Evolutionary conservation across 208 protist genomes (phyloP).

Genomic region (Blechomonas ayalai): DNA sequence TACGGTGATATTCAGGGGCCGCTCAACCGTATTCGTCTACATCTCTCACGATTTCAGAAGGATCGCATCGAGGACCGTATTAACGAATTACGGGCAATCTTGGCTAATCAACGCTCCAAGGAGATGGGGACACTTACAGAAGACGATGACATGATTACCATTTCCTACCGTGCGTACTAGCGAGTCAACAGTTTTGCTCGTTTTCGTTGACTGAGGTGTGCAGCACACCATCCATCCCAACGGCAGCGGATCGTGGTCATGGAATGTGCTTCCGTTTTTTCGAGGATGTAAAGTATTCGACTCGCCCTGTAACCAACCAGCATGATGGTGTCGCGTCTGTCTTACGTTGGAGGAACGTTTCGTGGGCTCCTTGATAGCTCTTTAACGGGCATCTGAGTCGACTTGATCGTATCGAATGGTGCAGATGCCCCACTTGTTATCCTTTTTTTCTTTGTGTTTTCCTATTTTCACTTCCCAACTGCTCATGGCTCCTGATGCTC

Average conservation of each 20-base stretch:
- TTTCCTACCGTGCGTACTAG: slow-evolving; percentile 73
- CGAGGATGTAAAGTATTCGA: too few relatives aligned
- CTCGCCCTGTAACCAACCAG: too few relatives aligned
- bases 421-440: too few relatives aligned
- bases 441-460: slow-evolving; percentile 19
- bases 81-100: slow-evolving; percentile 22
- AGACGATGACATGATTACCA: slow-evolving; percentile 36
- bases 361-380: too few relatives aligned
- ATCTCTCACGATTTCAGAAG: slow-evolving; percentile 66
- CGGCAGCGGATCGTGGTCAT: too few relatives aligned
- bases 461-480: slow-evolving; percentile 4
- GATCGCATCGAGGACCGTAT: slow-evolving; percentile 40
- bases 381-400: too few relatives aligned
- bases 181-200: not conserved
- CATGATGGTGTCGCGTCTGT: too few relatives aligned
- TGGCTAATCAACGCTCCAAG: slow-evolving; percentile 11
- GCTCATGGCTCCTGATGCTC: slow-evolving; percentile 1
- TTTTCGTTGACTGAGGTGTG: too few relatives aligned
- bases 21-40: slow-evolving; percentile 63
- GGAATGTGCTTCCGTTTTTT: too few relatives aligned
- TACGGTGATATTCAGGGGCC: slow-evolving; percentile 71
- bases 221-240: too few relatives aligned
- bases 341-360: too few relatives aligned
- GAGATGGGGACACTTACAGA: slow-evolving; percentile 8
- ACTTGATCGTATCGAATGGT: too few relatives aligned